These are phyloP conservation scores for Coemansia brasiliensis DNA, from an alignment of 192 early-diverging fungal species.

Conservation along the genomic window DNA sequence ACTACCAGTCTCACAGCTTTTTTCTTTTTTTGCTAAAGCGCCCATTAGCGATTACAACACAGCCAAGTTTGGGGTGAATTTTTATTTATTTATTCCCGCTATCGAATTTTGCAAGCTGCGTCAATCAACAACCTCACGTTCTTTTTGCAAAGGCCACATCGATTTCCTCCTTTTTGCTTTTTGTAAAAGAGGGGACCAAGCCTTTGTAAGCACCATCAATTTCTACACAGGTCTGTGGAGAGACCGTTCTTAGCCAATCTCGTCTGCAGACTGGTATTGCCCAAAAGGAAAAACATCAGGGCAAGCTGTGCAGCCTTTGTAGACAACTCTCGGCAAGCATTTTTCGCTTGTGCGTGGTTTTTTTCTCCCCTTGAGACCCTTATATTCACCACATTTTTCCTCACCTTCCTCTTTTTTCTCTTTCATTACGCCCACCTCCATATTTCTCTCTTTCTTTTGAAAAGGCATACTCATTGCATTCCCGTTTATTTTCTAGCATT, in stretches of 20 bases:
- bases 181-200: constrained; percentile 1
- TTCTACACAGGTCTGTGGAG: background rate
- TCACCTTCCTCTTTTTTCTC: constrained; percentile 7
- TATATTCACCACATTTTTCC: constrained; percentile 9
- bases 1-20: background rate
- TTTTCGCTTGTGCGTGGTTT: background rate
- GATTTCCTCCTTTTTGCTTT: constrained; percentile 17
- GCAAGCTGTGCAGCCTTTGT: constrained; percentile 8
- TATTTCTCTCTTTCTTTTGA: constrained; percentile 6
- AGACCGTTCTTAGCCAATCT: constrained; percentile 4
- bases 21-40: background rate
- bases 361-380: constrained; percentile 2
- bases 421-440: constrained; percentile 8
- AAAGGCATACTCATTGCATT: constrained; percentile 24
- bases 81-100: constrained; percentile 4
- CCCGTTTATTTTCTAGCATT: constrained; percentile 12
- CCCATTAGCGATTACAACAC: too few relatives aligned
- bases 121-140: constrained; percentile 4
- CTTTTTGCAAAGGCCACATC: constrained; percentile 14
- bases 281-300: constrained; percentile 12
- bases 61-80: background rate
- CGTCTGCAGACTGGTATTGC: background rate
- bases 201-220: constrained; percentile 6
- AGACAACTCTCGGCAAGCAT: constrained; percentile 1
- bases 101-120: constrained; percentile 5